Evolutionary conservation across 495 filamentous ascomycete genomes (phyloP).

Genomic region (Aspergillus saccharolyticus): DNA sequence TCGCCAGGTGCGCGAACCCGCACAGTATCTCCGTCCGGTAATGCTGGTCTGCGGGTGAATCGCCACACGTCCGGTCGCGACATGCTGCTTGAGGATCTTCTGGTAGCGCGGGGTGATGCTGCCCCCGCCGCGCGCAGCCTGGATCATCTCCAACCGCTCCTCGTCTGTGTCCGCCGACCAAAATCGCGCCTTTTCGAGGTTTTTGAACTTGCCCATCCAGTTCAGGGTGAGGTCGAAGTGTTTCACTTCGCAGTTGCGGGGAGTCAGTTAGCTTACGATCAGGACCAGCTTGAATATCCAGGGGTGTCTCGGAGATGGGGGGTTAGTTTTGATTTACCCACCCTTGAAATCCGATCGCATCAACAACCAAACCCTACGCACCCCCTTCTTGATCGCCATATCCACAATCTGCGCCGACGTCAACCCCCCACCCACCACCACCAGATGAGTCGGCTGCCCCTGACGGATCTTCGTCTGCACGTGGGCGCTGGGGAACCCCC

Average conservation of each 20-base stretch:
- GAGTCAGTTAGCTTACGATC: too few relatives aligned
- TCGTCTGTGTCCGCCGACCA: conserved; percentile 57
- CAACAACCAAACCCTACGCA: conserved; percentile 51
- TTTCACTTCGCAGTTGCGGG: conserved; percentile 38
- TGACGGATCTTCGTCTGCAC: conserved; percentile 43
- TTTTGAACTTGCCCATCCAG: conserved; percentile 66
- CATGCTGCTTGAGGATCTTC: conserved; percentile 49
- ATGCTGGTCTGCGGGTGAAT: conserved; percentile 50
- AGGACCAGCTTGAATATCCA: too few relatives aligned
- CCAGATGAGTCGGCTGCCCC: conserved; percentile 44
- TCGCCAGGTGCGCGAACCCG: conserved; percentile 42
- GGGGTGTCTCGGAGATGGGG: too few relatives aligned
- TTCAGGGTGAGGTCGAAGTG: conserved; percentile 58
- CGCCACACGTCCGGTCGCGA: conserved; percentile 36
- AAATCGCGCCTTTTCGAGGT: conserved; percentile 56
- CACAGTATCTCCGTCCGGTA: conserved; percentile 26
- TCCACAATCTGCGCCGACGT: conserved; percentile 58
- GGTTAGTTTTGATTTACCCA: conserved; percentile 12
- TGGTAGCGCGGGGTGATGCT: conserved; percentile 56
- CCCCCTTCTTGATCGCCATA: conserved; percentile 48
- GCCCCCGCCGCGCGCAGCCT: conserved; percentile 54
- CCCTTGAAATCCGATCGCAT: conserved; percentile 53
- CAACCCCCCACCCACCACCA: conserved; percentile 58
- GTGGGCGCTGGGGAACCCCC: conserved; percentile 41
- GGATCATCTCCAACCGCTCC: conserved; percentile 54